Evolutionary conservation across 495 filamentous ascomycete genomes (phyloP).

Genomic region (Lindgomyces ingoldianus): DNA sequence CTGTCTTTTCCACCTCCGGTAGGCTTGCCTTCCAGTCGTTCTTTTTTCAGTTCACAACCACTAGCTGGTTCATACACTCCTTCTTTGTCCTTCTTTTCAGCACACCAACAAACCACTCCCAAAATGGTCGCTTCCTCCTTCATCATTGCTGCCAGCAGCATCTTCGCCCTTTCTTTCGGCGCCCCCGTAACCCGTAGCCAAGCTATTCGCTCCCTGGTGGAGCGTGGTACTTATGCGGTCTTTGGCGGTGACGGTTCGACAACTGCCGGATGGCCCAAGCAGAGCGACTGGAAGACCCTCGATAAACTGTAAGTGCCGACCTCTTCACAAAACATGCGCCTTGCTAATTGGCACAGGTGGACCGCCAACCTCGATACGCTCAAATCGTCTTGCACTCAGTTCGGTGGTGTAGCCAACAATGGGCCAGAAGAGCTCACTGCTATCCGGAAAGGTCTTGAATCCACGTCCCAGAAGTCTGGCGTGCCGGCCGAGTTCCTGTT

Average conservation of each 20-base stretch:
- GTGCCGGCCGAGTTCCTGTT: constrained; percentile 51
- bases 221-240: constrained; percentile 20
- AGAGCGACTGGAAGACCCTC: constrained; percentile 34
- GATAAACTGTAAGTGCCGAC: constrained; percentile 32
- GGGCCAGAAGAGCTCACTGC: constrained; percentile 81
- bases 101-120: constrained; percentile 6
- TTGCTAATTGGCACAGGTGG: constrained; percentile 2
- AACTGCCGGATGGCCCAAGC: constrained; percentile 34
- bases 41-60: constrained; percentile 5
- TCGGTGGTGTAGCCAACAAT: constrained; percentile 43
- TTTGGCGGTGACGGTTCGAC: constrained; percentile 36
- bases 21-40: constrained; percentile 21
- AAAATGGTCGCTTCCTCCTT: constrained; percentile 32
- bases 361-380: constrained; percentile 48
- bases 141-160: constrained; percentile 37
- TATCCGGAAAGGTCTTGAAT: constrained; percentile 74
- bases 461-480: constrained; percentile 45
- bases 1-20: background rate
- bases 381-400: constrained; percentile 49
- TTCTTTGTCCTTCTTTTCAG: constrained; percentile 8
- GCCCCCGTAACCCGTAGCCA: constrained; percentile 23
- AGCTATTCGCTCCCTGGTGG: constrained; percentile 23
- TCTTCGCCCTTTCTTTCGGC: constrained; percentile 25
- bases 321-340: background rate
- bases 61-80: constrained; percentile 19